phyloP scores from a whole-genome alignment of 1,284 basidiomycete species.

The Gomphus bonarii region DNA sequence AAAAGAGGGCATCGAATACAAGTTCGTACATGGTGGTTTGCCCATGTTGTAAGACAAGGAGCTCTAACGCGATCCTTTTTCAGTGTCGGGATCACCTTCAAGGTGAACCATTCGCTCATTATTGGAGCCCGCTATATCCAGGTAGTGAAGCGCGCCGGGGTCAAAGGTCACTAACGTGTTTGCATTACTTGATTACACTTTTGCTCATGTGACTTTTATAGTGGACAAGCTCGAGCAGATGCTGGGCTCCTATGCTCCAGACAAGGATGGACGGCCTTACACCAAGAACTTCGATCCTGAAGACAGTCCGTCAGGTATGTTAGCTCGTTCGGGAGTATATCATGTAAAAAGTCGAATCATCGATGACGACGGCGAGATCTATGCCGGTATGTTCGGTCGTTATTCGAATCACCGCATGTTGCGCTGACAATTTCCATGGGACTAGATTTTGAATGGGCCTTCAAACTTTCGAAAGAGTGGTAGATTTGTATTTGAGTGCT shows the following conservation, averaged over 20 bases:
- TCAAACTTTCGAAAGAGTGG: constrained; percentile 81
- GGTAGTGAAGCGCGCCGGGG: constrained; percentile 66
- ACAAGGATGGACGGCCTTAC: constrained; percentile 48
- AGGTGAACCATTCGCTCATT: constrained; percentile 77
- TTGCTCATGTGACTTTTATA: constrained; percentile 22
- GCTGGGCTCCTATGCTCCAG: constrained; percentile 80
- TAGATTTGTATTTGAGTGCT: not conserved
- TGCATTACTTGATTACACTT: not conserved
- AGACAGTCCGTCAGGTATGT: constrained; percentile 70
- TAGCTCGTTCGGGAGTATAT: constrained; percentile 74
- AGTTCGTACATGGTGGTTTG: constrained; percentile 30
- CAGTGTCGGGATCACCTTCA: constrained; percentile 72
- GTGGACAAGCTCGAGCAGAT: constrained; percentile 87
- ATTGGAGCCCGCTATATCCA: constrained; percentile 82
- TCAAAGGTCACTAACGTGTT: constrained; percentile 48
- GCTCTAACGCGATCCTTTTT: constrained; percentile 10
- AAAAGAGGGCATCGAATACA: constrained; percentile 81
- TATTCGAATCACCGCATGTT: not conserved
- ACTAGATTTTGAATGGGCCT: constrained; percentile 71
- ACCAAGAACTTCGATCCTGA: constrained; percentile 67
- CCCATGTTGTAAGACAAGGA: constrained; percentile 1
- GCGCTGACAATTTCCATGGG: not conserved
- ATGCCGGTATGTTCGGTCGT: constrained; percentile 47
- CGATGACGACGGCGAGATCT: constrained; percentile 73
- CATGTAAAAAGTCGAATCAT: constrained; percentile 68